A percentile compares a stretch with the other conserved stretches of the same genome.
These are phyloP conservation scores for Neurospora sp. DNA, from an alignment of 495 filamentous ascomycete genomes.

Conservation along the genomic window DNA sequence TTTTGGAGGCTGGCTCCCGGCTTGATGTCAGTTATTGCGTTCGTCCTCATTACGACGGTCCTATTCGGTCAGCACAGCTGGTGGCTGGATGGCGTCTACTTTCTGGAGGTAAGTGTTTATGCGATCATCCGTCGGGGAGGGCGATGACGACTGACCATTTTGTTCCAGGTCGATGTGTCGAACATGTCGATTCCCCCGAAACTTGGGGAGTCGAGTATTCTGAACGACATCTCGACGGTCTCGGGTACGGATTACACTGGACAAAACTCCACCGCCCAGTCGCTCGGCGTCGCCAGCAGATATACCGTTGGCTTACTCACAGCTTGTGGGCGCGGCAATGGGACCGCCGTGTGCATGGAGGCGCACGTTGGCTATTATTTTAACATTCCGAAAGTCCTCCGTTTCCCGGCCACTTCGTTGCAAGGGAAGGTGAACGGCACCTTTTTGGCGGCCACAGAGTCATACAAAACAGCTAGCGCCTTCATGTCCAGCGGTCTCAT, in stretches of 20 bases:
- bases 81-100: constrained; percentile 12
- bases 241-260: constrained; percentile 24
- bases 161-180: constrained; percentile 18
- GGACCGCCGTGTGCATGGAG: constrained; percentile 14
- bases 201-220: constrained; percentile 19
- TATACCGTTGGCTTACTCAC: constrained; percentile 27
- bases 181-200: constrained; percentile 19
- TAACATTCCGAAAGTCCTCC: constrained; percentile 22
- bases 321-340: constrained; percentile 18
- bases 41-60: constrained; percentile 16
- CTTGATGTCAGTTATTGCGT: constrained; percentile 17
- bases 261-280: constrained; percentile 12
- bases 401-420: constrained; percentile 17
- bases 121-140: not conserved
- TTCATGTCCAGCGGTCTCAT: constrained; percentile 24
- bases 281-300: constrained; percentile 19
- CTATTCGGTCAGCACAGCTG: constrained; percentile 20
- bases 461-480: constrained; percentile 14
- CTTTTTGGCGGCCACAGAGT: constrained; percentile 12
- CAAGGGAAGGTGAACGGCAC: constrained; percentile 4
- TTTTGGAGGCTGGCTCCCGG: constrained; percentile 6
- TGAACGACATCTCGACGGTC: constrained; percentile 21
- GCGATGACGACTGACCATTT: not conserved
- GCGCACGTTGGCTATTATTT: constrained; percentile 24
- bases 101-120: constrained; percentile 18